Evolutionary conservation across 345 rosid species (phyloP).

Genomic region (Alliaria petiolata): DNA sequence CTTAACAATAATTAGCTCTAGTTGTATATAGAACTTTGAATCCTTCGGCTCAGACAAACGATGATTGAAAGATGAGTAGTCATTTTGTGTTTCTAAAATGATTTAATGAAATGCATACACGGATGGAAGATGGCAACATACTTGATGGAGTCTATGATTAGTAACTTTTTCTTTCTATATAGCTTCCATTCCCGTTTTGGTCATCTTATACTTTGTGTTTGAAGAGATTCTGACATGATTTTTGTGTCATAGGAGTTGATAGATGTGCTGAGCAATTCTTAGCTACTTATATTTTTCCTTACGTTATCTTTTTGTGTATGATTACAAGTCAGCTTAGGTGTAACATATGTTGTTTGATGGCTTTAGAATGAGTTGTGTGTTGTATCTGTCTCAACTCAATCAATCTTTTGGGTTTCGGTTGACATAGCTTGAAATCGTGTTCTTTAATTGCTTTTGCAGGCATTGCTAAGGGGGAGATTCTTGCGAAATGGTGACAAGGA

Average conservation of each 20-base stretch:
- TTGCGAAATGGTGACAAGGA: conserved; percentile 66
- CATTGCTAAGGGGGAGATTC: conserved; percentile 89
- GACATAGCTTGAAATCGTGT: conserved; percentile 11
- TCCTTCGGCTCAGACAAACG: no score
- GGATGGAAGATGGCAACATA: background rate
- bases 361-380: background rate
- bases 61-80: background rate
- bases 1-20: background rate
- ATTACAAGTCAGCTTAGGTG: background rate
- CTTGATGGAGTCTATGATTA: background rate
- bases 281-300: background rate
- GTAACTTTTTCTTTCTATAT: background rate
- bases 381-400: background rate
- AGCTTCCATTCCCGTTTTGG: background rate
- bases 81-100: background rate
- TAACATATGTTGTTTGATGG: background rate
- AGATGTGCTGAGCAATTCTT: background rate
- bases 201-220: background rate
- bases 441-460: conserved; percentile 44
- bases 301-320: background rate
- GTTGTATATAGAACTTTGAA: background rate
- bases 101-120: background rate
- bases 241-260: background rate
- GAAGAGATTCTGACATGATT: background rate
- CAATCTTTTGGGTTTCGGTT: background rate